Conservation (phyloP, 805 yeast species). For the Naumovozyma castellii region DNA sequence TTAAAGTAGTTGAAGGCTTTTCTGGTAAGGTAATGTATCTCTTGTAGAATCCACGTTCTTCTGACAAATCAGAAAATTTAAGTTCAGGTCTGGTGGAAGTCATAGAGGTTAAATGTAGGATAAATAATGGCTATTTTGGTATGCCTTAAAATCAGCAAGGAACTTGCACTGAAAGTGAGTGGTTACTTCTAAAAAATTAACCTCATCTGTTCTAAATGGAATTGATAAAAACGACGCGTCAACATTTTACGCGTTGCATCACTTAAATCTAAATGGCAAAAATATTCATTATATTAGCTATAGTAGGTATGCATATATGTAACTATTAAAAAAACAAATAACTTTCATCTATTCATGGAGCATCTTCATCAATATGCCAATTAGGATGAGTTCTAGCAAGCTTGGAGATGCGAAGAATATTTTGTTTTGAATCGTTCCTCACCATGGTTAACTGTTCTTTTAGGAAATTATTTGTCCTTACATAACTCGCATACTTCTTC, state of each 20-base stretch:
- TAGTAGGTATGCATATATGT: too few species aligned
- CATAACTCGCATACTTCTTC: constrained; percentile 10
- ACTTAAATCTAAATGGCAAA: too few species aligned
- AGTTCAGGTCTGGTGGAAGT: constrained; percentile 43
- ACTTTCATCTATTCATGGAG: neutral
- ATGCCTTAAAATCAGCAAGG: too few species aligned
- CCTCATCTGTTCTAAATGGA: too few species aligned
- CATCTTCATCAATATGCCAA: neutral
- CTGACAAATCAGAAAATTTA: constrained; percentile 45
- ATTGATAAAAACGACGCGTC: too few species aligned
- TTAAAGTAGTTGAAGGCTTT: constrained; percentile 42
- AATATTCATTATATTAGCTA: too few species aligned
- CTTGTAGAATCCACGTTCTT: constrained; percentile 40
- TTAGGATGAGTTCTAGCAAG: neutral
- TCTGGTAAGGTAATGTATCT: constrained; percentile 42
- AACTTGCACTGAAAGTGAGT: too few species aligned
- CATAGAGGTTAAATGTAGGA: constrained; percentile 9
- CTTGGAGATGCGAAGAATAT: neutral
- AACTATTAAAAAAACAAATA: too few species aligned
- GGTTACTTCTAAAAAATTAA: too few species aligned
- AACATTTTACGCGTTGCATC: too few species aligned
- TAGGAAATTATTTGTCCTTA: constrained; percentile 2
- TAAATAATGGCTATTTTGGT: neutral
- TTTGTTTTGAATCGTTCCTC: neutral
- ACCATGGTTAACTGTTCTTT: neutral